phyloP scores from a whole-genome alignment of 169 alveolate genomes.

The Toxoplasma gondii region DNA sequence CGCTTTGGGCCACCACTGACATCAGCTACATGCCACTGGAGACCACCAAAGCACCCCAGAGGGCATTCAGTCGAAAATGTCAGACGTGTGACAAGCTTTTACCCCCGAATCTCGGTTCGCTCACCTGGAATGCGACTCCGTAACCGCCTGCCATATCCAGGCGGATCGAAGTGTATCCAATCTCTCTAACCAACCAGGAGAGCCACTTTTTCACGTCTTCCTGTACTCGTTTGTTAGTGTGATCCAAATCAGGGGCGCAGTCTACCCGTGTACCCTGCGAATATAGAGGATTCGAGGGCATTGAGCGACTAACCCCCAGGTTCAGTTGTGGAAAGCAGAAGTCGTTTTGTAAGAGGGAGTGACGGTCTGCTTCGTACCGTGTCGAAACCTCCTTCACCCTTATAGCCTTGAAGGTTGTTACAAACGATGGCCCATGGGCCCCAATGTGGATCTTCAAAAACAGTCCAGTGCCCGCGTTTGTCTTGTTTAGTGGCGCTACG shows the following conservation, averaged over 20 bases:
- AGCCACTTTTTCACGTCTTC: constrained; percentile 32
- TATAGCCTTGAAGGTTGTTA: constrained; percentile 46
- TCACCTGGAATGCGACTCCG: constrained; percentile 38
- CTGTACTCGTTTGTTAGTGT: constrained; percentile 45
- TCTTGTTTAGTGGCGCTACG: constrained; percentile 50
- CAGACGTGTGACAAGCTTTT: too few species aligned
- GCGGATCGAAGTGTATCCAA: constrained; percentile 37
- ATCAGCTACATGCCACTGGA: too few species aligned
- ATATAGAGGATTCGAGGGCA: too few species aligned
- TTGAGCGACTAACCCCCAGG: too few species aligned
- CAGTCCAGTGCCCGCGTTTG: constrained; percentile 44
- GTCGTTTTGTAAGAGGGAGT: neutral
- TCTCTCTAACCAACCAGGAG: constrained; percentile 22
- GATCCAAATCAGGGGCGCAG: constrained; percentile 52
- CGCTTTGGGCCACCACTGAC: too few species aligned
- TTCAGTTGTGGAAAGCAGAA: too few species aligned
- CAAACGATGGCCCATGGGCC: constrained; percentile 57
- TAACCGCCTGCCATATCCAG: constrained; percentile 58
- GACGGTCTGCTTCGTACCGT: neutral
- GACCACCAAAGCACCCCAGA: neutral
- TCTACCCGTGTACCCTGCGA: constrained; percentile 31
- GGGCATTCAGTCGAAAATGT: neutral
- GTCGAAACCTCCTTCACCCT: constrained; percentile 46
- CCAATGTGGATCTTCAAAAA: constrained; percentile 47
- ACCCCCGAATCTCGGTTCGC: neutral